Conservation (phyloP, 495 filamentous ascomycete species). For the Mycothermus thermophilus region DNA sequence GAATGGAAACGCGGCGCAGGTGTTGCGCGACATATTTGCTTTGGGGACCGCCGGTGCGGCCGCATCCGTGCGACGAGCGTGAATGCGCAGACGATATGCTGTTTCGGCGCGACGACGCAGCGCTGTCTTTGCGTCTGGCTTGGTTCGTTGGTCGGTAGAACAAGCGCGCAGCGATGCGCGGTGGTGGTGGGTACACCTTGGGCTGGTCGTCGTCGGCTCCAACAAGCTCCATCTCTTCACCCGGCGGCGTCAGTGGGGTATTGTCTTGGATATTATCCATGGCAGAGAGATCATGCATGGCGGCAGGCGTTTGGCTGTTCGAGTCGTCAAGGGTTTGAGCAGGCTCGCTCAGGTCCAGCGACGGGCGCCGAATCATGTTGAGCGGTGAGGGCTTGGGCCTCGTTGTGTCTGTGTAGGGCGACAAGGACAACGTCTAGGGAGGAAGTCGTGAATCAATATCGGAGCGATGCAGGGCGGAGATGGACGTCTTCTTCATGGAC, state of each 20-base stretch:
- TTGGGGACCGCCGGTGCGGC: constrained; percentile 48
- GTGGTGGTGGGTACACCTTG: constrained; percentile 49
- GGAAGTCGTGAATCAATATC: constrained; percentile 1
- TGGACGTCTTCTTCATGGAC: constrained; percentile 3
- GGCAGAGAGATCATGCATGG: constrained; percentile 17
- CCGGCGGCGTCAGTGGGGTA: constrained; percentile 20
- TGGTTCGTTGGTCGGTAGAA: constrained; percentile 58
- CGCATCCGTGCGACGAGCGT: constrained; percentile 43
- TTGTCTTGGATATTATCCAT: too few species aligned
- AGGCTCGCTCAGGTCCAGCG: constrained; percentile 31
- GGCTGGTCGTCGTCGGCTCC: constrained; percentile 19
- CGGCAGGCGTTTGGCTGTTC: constrained; percentile 21
- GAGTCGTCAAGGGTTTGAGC: constrained; percentile 34
- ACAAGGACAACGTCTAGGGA: neutral
- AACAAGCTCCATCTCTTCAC: constrained; percentile 21
- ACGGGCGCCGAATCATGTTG: constrained; percentile 28
- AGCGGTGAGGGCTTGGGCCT: neutral
- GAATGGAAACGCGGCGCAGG: constrained; percentile 76
- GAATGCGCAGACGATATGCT: constrained; percentile 82
- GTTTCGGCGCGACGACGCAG: constrained; percentile 75
- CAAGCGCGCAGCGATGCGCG: constrained; percentile 66
- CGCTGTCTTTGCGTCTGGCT: constrained; percentile 65
- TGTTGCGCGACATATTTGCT: constrained; percentile 80
- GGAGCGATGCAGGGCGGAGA: constrained; percentile 2
- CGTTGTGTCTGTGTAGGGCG: neutral